These are phyloP conservation scores for Lathyrus oleraceus DNA, from an alignment of 306 rosid genomes.

Conservation along the genomic window DNA sequence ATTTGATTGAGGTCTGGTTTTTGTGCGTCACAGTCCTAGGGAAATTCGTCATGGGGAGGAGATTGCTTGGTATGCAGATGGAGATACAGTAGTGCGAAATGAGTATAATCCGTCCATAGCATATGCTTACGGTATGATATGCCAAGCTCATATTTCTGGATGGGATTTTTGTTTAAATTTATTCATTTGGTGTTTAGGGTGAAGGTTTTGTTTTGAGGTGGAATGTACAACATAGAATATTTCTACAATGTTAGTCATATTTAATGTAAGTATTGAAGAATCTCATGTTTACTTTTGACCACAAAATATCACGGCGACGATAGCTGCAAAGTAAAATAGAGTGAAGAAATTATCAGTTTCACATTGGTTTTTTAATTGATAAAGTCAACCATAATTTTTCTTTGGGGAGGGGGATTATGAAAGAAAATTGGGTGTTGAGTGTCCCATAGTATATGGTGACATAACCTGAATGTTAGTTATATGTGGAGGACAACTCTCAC, in stretches of 20 bases:
- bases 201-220: constrained; percentile 38
- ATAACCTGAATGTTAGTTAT: neutral
- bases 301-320: neutral
- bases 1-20: constrained; percentile 37
- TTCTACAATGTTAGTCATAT: neutral
- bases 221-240: constrained; percentile 3
- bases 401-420: neutral
- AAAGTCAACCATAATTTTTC: neutral
- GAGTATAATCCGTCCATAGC: constrained; percentile 93
- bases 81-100: constrained; percentile 85
- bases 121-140: constrained; percentile 81
- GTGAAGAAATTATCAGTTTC: constrained; percentile 16
- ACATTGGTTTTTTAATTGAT: constrained; percentile 13
- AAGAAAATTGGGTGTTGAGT: neutral
- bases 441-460: neutral
- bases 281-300: neutral
- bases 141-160: constrained; percentile 25
- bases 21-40: constrained; percentile 54
- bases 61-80: constrained; percentile 99
- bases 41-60: constrained; percentile 98
- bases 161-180: constrained; percentile 21
- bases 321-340: neutral
- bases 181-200: constrained; percentile 16
- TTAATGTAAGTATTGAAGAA: neutral
- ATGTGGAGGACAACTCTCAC: neutral